These are phyloP conservation scores for Ustilago hordei DNA, from an alignment of 1,284 basidiomycete species.

Conservation along the genomic window DNA sequence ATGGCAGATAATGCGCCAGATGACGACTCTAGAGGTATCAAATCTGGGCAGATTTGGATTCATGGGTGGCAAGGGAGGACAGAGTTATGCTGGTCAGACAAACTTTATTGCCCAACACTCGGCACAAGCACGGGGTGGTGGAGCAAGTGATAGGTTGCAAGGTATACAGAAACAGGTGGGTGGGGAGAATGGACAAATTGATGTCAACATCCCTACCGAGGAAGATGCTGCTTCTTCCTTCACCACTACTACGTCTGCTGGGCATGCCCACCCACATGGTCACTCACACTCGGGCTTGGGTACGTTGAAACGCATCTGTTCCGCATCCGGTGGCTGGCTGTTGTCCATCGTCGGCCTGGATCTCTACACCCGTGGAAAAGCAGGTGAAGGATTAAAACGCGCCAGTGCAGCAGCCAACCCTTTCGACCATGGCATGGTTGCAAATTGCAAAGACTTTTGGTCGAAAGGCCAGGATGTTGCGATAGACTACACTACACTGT, in stretches of 20 bases:
- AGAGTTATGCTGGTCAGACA: conserved; percentile 72
- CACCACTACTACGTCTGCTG: neutral
- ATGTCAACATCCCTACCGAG: conserved; percentile 11
- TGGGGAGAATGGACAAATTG: conserved; percentile 25
- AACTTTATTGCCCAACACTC: conserved; percentile 38
- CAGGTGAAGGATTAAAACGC: conserved; percentile 80
- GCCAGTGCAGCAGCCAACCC: conserved; percentile 82
- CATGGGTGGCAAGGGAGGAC: conserved; percentile 89
- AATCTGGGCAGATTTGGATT: conserved; percentile 95
- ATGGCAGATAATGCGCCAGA: conserved; percentile 91
- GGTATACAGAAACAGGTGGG: conserved; percentile 21
- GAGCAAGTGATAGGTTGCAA: conserved; percentile 19
- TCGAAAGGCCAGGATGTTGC: conserved; percentile 83
- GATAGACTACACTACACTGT: conserved; percentile 88
- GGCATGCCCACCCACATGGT: conserved; percentile 7
- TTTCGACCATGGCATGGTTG: conserved; percentile 85
- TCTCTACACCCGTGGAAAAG: conserved; percentile 89
- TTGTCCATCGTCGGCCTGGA: conserved; percentile 92
- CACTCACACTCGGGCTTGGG: conserved; percentile 25
- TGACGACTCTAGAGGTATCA: conserved; percentile 95
- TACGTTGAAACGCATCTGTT: conserved; percentile 14
- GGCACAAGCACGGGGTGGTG: conserved; percentile 8
- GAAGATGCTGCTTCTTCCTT: conserved; percentile 1
- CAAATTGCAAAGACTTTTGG: conserved; percentile 96
- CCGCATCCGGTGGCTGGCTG: conserved; percentile 74